A percentile compares a stretch with the other conserved stretches of the same genome.
These are phyloP conservation scores for Penicillium dipodomyicola DNA, from an alignment of 495 filamentous ascomycete species.

Conservation along the genomic window DNA sequence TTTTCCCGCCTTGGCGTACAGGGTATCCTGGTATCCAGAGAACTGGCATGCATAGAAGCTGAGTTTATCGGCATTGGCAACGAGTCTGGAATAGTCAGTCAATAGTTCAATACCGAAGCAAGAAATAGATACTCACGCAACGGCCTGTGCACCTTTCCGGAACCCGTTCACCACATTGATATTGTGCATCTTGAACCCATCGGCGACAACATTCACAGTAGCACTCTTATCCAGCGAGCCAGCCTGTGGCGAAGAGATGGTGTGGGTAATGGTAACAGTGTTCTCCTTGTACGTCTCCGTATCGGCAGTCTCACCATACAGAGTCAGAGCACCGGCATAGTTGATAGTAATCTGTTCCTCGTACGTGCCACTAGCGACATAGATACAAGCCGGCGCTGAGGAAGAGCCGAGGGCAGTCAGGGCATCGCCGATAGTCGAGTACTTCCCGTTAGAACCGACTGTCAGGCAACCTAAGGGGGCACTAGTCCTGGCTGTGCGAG, in stretches of 20 bases:
- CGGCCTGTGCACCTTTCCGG: constrained; percentile 34
- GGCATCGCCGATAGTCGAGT: constrained; percentile 30
- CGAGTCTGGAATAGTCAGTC: constrained; percentile 29
- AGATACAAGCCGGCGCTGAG: constrained; percentile 31
- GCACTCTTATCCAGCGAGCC: constrained; percentile 49
- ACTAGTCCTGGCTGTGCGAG: constrained; percentile 20
- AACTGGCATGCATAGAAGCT: constrained; percentile 62
- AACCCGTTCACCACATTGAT: constrained; percentile 58
- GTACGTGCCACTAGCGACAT: constrained; percentile 42
- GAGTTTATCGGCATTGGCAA: constrained; percentile 47
- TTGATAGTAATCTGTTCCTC: constrained; percentile 54
- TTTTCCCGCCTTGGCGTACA: constrained; percentile 55
- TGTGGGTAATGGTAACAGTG: constrained; percentile 58
- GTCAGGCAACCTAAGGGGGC: constrained; percentile 32
- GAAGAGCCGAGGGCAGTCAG: constrained; percentile 26
- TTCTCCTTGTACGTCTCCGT: constrained; percentile 55
- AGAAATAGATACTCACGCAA: constrained; percentile 28
- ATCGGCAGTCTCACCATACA: constrained; percentile 59
- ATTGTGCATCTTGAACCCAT: constrained; percentile 58
- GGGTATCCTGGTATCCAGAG: constrained; percentile 62
- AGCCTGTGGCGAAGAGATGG: constrained; percentile 44
- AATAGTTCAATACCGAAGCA: not conserved
- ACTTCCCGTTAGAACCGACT: constrained; percentile 26
- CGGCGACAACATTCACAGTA: constrained; percentile 54
- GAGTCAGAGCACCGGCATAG: constrained; percentile 28